Base-by-base conservation (phyloP, 139 green algal species). In the Ettlia oleoabundans region DNA sequence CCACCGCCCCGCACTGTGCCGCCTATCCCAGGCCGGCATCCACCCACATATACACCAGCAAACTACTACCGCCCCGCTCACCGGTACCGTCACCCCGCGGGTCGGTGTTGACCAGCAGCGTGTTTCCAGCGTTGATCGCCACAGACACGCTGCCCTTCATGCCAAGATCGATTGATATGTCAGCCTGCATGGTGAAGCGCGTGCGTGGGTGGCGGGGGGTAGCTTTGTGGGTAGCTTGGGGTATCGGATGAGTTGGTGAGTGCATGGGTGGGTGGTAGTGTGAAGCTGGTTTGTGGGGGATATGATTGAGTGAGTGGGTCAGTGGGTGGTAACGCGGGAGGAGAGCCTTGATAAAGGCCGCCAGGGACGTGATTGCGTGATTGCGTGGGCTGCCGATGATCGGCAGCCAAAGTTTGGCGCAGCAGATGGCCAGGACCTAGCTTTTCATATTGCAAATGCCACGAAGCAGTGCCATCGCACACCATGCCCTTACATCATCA, bases 31-130 rank as follows among this genome's bases (percentile, higher is more conserved):
- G n/a, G n/a, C n/a, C n/a, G n/a, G n/a, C n/a, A n/a, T n/a, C n/a
- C n/a, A n/a, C n/a, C n/a, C n/a, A n/a, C n/a, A n/a, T n/a, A n/a
- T n/a, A n/a, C n/a, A n/a, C n/a, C n/a, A n/a, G n/a, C n/a, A n/a
- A n/a, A 70, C 24, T 33, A 70, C 22, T 13, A 19, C 63, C 24
- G 24, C 21, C 18, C 15, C 35, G 35, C 66, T n/a, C 66, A 73
- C 66, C 66, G 4, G 51, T n/a, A 26, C 66, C 66, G 66, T 73
- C 38, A 24, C 28, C 19, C 13, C 38, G 37, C n/a, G 66, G 66
- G 66, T 73, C 66, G 26, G 66, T 73, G 66, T 73, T 73, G 37
- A 73, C 33, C 30, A 73, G 66, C 35, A 73, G 35, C 5, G 66
- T 43, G 66, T 30, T 53, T 35, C 32, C 66, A 7, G 66, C 35